Evolutionary conservation across 371 early-diverging fungal genomes (phyloP).

Genomic region (Lichtheimia corymbifera): DNA sequence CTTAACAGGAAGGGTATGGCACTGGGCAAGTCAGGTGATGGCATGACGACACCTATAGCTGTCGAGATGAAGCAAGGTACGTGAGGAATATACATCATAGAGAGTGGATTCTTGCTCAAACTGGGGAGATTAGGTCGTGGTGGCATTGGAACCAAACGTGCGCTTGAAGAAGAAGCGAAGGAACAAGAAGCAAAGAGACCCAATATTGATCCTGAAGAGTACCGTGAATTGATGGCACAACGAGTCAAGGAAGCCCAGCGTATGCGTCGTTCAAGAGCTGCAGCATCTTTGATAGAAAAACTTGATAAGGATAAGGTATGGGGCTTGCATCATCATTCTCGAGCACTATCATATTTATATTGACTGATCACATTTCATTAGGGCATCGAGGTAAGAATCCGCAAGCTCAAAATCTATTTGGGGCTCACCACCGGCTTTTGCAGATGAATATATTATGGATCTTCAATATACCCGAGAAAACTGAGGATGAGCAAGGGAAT

Average conservation of each 20-base stretch:
- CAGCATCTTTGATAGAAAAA: slow-evolving; percentile 39
- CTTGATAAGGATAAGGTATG: slow-evolving; percentile 43
- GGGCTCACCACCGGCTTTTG: neutral
- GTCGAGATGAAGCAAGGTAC: slow-evolving; percentile 48
- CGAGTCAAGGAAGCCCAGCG: slow-evolving; percentile 32
- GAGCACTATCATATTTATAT: no score
- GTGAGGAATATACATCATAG: no score
- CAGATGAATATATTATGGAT: slow-evolving; percentile 23
- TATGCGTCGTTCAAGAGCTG: slow-evolving; percentile 28
- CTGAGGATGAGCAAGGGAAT: slow-evolving; percentile 5
- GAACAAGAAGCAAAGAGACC: slow-evolving; percentile 27
- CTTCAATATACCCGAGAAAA: slow-evolving; percentile 14
- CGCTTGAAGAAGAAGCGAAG: slow-evolving; percentile 48
- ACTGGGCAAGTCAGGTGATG: slow-evolving; percentile 30
- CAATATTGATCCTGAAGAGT: slow-evolving; percentile 42
- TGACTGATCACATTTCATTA: slow-evolving; percentile 5
- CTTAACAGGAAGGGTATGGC: slow-evolving; percentile 47
- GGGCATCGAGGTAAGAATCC: slow-evolving; percentile 19
- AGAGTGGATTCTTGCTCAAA: neutral
- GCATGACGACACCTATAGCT: slow-evolving; percentile 45
- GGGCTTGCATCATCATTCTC: neutral
- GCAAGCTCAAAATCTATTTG: neutral
- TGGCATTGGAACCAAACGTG: slow-evolving; percentile 50
- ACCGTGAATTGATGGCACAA: slow-evolving; percentile 33
- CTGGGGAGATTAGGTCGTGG: slow-evolving; percentile 9